These are phyloP conservation scores for Candida endomychidarum DNA, from an alignment of 805 yeast genomes.

Conservation along the genomic window DNA sequence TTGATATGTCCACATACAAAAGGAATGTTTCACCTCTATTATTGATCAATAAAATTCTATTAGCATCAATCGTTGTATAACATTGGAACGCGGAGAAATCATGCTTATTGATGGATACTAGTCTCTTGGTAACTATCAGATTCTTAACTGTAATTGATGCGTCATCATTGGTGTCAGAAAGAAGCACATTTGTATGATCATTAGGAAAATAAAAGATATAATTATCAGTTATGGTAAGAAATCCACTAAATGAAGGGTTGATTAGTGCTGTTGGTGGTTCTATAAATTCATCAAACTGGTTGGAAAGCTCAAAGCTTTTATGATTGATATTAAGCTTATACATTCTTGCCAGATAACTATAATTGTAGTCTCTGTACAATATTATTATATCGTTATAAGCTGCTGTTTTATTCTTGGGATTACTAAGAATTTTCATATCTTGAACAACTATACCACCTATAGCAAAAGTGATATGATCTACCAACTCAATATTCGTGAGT, in stretches of 20 bases:
- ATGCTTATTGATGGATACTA: slow-evolving; percentile 6
- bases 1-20: slow-evolving; percentile 18
- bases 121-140: slow-evolving; percentile 21
- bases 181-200: slow-evolving; percentile 14
- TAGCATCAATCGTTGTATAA: slow-evolving; percentile 24
- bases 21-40: slow-evolving; percentile 30
- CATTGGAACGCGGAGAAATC: slow-evolving; percentile 11
- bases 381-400: slow-evolving; percentile 16
- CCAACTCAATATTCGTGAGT: slow-evolving; percentile 10
- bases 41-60: slow-evolving; percentile 27
- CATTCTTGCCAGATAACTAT: slow-evolving; percentile 30
- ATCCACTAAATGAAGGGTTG: slow-evolving; percentile 24
- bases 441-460: slow-evolving; percentile 14
- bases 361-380: slow-evolving; percentile 35
- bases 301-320: slow-evolving; percentile 12
- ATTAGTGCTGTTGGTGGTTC: slow-evolving; percentile 29
- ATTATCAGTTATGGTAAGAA: slow-evolving; percentile 26
- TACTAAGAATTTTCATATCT: slow-evolving; percentile 12
- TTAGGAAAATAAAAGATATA: slow-evolving; percentile 30
- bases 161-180: slow-evolving; percentile 13
- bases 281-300: slow-evolving; percentile 30
- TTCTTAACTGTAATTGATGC: slow-evolving; percentile 15
- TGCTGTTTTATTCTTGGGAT: background rate
- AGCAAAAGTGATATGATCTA: slow-evolving; percentile 12
- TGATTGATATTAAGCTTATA: slow-evolving; percentile 19